Conservation (phyloP, 768 basidiomycete genomes). For the Lactarius deliciosus region DNA sequence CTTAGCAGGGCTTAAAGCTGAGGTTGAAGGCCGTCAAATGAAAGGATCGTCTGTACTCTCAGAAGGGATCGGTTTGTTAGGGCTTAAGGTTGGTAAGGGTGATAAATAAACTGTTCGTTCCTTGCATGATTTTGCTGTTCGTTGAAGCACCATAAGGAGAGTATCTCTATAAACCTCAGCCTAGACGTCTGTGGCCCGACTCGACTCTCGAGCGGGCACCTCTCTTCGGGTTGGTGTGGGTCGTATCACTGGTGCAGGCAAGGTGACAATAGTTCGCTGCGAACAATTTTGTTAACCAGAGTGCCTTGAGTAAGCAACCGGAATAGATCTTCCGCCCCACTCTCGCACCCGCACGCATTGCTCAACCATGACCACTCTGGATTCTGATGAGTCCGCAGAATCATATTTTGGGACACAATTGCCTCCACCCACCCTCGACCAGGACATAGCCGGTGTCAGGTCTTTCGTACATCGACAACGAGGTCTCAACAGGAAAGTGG, state of each 20-base stretch:
- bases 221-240: too few species aligned
- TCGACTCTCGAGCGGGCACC: not conserved
- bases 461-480: slow-evolving; percentile 71
- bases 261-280: too few species aligned
- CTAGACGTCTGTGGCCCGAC: not conserved
- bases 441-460: slow-evolving; percentile 61
- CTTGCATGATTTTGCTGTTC: not conserved
- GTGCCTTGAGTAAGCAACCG: not conserved
- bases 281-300: too few species aligned
- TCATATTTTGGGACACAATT: slow-evolving; percentile 87
- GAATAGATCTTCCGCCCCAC: not conserved
- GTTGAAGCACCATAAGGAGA: not conserved
- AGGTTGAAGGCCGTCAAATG: slow-evolving; percentile 3
- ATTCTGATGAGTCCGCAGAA: slow-evolving; percentile 48
- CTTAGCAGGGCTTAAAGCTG: slow-evolving; percentile 13
- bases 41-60: slow-evolving; percentile 19
- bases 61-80: slow-evolving; percentile 15
- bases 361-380: slow-evolving; percentile 11
- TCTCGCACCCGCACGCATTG: not conserved
- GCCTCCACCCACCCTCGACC: slow-evolving; percentile 69
- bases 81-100: not conserved
- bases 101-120: slow-evolving; percentile 5
- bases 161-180: too few species aligned
- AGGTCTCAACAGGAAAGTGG: slow-evolving; percentile 68
- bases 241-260: not conserved